Base-by-base conservation (phyloP, 805 yeast species). In the Starmerella scarabaei region DNA sequence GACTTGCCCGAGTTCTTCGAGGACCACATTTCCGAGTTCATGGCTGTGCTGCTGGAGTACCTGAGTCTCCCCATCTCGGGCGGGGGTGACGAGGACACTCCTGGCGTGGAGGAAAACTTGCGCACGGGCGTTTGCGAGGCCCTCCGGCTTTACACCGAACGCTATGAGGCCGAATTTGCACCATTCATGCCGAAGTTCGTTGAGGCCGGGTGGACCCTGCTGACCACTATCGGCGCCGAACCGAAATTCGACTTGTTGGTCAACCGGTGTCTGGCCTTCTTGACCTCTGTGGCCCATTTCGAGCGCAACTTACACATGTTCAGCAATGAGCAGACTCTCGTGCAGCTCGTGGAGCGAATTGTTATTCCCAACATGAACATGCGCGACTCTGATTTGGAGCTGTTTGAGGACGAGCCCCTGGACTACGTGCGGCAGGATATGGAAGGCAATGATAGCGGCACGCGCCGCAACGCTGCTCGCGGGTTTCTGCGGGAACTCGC, bases 1-100 rank as follows among this genome's bases (percentile, higher is more conserved):
- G 99, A 91, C 61, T 79, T 91, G 39, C 98, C 99, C 1, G 98
- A 86, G 61, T 91, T 88, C 56, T 91, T 91, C 57, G 99, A 93
- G 62, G 97, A 91, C 61, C 72, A 91, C 57, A 63, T 91, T 59
- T 64, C 68, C 30, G 64, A 62, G 15, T 85, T 93, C 39, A 82
- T 93, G 91, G 67, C 67, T 4, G 71, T 86, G 21, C 66, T 86
- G 50, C 93, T 84, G 57, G 81, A 80, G 60, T 88, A 86, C 57
- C 66, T 91, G 42, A 30, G 36, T 7, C 83, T 75, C 55, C 19
- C 33, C 14, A 59, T 80, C 4, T 73, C 67, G 16, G 73, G 73
- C 37, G 75, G 70, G 36, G 69, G 69, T 9, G 71, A 69, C 36
- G 85, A 80, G 42, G 74, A 72, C 21, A 83, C 77, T 45, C 67